These are phyloP conservation scores for Fraxinus anomala DNA, from an alignment of 257 asterid species.

Conservation along the genomic window DNA sequence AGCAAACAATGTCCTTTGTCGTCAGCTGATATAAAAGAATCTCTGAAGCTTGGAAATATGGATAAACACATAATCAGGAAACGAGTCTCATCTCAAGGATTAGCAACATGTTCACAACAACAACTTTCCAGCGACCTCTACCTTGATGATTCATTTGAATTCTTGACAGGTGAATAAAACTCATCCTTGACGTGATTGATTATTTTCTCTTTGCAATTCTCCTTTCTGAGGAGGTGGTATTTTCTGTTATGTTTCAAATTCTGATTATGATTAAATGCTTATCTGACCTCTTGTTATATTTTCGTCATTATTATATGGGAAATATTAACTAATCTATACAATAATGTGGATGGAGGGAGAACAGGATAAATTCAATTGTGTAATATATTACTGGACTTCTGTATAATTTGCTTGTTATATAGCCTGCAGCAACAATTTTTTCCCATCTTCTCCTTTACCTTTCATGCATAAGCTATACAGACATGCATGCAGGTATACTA, in stretches of 20 bases:
- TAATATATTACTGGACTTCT: neutral
- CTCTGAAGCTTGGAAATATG: constrained; percentile 22
- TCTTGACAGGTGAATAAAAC: constrained; percentile 31
- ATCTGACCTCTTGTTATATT: neutral
- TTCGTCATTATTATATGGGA: neutral
- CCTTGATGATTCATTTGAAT: constrained; percentile 25
- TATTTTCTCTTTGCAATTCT: constrained; percentile 1
- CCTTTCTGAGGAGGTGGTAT: neutral
- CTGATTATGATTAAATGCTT: neutral
- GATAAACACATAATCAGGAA: constrained; percentile 32
- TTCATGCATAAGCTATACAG: neutral
- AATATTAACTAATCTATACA: neutral
- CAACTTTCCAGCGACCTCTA: constrained; percentile 8
- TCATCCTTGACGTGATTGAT: constrained; percentile 9
- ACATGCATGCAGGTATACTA: neutral
- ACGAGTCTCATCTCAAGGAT: constrained; percentile 31
- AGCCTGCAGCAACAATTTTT: neutral
- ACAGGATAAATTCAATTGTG: neutral
- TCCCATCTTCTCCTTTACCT: constrained; percentile 8
- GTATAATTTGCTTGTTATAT: neutral
- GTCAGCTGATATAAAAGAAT: constrained; percentile 28
- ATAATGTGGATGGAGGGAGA: neutral
- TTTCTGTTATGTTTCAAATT: neutral
- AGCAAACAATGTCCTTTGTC: constrained; percentile 23
- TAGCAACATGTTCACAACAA: constrained; percentile 29